Conservation (phyloP, 2,329 filamentous ascomycete species). For the Sporothrix curviconia region DNA sequence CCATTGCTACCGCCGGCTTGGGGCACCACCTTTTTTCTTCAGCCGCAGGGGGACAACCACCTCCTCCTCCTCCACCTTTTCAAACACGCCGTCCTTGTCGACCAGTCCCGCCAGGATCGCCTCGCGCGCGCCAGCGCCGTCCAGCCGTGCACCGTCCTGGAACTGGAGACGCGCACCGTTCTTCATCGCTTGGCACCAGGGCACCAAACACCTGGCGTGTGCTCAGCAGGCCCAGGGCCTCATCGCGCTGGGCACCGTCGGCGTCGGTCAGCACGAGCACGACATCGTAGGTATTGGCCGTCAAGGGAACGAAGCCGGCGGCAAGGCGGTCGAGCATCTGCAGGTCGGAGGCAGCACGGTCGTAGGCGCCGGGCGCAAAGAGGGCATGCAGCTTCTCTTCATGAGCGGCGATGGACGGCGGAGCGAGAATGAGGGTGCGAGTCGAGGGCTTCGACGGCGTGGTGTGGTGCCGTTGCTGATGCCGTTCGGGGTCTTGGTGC, state of each 20-base stretch:
- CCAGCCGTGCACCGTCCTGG: conserved; percentile 56
- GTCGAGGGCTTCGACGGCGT: neutral
- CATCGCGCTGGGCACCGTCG: conserved; percentile 51
- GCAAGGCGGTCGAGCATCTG: conserved; percentile 97
- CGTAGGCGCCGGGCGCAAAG: conserved; percentile 54
- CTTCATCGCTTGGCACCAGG: conserved; percentile 65
- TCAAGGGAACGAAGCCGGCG: conserved; percentile 71
- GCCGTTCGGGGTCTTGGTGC: conserved; percentile 12
- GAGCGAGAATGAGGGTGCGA: conserved; percentile 53
- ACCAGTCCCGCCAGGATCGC: conserved; percentile 78
- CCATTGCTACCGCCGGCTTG: neutral
- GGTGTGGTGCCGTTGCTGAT: conserved; percentile 12
- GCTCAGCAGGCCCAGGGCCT: conserved; percentile 57
- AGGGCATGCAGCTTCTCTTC: conserved; percentile 68
- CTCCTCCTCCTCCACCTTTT: conserved; percentile 61
- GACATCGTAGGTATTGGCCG: conserved; percentile 70
- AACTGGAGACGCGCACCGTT: conserved; percentile 60
- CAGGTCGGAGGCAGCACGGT: conserved; percentile 73
- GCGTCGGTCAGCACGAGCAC: conserved; percentile 78
- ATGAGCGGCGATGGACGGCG: conserved; percentile 81
- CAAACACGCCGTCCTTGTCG: conserved; percentile 57
- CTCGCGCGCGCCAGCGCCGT: conserved; percentile 57
- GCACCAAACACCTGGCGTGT: conserved; percentile 58
- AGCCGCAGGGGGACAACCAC: conserved; percentile 58
- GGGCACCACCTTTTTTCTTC: conserved; percentile 40